Conservation (phyloP, 495 filamentous ascomycete species). For the Echria macrotheca region DNA sequence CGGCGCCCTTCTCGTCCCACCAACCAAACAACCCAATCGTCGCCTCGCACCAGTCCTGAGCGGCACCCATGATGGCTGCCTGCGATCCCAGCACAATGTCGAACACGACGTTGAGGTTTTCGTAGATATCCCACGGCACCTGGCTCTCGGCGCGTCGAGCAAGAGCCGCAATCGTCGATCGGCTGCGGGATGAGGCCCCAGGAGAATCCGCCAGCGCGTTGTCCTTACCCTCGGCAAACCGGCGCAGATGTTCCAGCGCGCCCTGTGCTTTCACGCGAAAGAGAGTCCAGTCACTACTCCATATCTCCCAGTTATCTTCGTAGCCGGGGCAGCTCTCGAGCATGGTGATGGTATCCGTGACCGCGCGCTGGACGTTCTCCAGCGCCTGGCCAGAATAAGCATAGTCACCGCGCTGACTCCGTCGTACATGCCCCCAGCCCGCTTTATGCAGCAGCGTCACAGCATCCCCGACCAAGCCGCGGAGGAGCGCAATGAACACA, state of each 20-base stretch:
- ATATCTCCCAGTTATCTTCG: constrained; percentile 68
- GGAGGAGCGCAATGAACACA: constrained; percentile 59
- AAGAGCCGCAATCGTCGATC: constrained; percentile 44
- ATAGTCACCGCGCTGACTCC: constrained; percentile 42
- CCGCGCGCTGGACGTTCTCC: constrained; percentile 62
- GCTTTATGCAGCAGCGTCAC: constrained; percentile 60
- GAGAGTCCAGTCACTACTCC: constrained; percentile 66
- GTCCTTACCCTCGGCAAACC: constrained; percentile 68
- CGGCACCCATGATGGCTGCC: constrained; percentile 59
- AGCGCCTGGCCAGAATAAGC: constrained; percentile 69
- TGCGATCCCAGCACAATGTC: constrained; percentile 66
- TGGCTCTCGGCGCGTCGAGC: constrained; percentile 72
- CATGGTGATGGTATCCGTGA: constrained; percentile 57
- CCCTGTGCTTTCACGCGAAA: constrained; percentile 66
- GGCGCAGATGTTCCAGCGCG: constrained; percentile 59
- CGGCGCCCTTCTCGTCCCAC: constrained; percentile 75
- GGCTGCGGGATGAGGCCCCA: constrained; percentile 33
- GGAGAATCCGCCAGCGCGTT: constrained; percentile 32
- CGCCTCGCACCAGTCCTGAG: constrained; percentile 85
- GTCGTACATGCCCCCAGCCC: constrained; percentile 65
- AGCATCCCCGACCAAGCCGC: constrained; percentile 62
- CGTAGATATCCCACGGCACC: constrained; percentile 81
- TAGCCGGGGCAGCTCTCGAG: constrained; percentile 67
- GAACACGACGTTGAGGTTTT: constrained; percentile 70
- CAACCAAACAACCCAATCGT: constrained; percentile 73